These are phyloP conservation scores for Cupressus sempervirens DNA, from an alignment of 75 land plant species.

Conservation along the genomic window DNA sequence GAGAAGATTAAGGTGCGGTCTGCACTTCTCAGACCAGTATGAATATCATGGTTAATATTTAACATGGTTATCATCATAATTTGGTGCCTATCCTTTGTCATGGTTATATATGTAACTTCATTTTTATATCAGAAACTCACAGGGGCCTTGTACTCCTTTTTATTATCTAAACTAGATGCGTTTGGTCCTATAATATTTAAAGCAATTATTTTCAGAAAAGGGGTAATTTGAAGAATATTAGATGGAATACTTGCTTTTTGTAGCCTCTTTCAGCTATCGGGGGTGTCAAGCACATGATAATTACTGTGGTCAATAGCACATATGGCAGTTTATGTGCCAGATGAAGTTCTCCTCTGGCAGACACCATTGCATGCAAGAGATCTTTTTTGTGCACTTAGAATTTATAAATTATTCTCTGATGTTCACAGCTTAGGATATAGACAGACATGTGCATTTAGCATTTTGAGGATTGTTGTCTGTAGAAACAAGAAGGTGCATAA, in stretches of 20 bases:
- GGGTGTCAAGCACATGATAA: neutral
- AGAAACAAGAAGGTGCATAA: neutral
- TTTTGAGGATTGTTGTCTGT: too few relatives aligned
- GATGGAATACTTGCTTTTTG: neutral
- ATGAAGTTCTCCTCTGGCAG: neutral
- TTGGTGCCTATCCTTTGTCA: neutral
- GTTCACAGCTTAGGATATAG: neutral
- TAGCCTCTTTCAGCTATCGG: neutral
- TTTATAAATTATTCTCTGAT: neutral
- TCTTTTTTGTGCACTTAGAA: neutral
- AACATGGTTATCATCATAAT: neutral
- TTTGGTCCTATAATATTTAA: too few relatives aligned
- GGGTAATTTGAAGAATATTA: neutral
- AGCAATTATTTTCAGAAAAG: neutral
- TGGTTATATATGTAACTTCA: neutral
- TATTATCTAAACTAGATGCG: too few relatives aligned
- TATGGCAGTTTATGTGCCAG: neutral
- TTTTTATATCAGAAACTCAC: neutral
- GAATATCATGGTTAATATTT: too few relatives aligned
- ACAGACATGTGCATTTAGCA: neutral
- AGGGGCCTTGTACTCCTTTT: neutral
- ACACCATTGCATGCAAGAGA: neutral
- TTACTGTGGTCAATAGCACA: neutral
- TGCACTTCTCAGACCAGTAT: too few relatives aligned
- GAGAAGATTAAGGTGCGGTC: too few relatives aligned